A percentile compares a stretch with the other conserved stretches of the same genome.
These are phyloP conservation scores for Eucalyptus pauciflora DNA, from an alignment of 345 rosid species.

Conservation along the genomic window DNA sequence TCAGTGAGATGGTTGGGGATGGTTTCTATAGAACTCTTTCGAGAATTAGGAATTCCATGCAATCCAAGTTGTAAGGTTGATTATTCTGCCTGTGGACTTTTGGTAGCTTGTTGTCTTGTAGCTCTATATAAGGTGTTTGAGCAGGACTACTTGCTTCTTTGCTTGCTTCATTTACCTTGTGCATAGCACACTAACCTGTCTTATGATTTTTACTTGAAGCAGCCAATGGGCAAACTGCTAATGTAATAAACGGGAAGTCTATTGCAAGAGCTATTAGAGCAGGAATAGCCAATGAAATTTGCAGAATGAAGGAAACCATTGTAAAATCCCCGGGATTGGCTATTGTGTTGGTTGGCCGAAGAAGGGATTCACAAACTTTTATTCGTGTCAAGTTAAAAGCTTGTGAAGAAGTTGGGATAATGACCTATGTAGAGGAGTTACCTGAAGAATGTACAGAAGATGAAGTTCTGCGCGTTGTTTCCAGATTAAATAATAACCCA, in stretches of 20 bases:
- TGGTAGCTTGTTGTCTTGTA: not conserved
- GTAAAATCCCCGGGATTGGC: slow-evolving; percentile 12
- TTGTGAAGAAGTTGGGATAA: slow-evolving; percentile 12
- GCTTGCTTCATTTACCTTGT: not conserved
- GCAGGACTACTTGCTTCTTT: not conserved
- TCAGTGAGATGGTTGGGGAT: not conserved
- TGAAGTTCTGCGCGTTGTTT: slow-evolving; percentile 1
- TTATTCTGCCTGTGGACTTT: not conserved
- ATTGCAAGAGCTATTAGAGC: slow-evolving; percentile 6
- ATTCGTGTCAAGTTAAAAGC: slow-evolving; percentile 8
- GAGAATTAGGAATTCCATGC: not conserved
- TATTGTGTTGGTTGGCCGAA: slow-evolving; percentile 6
- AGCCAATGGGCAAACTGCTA: not conserved
- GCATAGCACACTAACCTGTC: not conserved
- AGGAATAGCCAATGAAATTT: not conserved
- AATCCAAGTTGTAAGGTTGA: not conserved
- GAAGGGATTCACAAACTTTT: slow-evolving; percentile 10
- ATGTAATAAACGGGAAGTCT: slow-evolving; percentile 8
- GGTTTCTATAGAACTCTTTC: not conserved
- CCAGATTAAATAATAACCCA: slow-evolving; percentile 5
- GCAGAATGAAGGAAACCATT: slow-evolving; percentile 2
- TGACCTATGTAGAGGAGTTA: not conserved
- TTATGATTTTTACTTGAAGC: not conserved
- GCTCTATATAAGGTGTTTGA: not conserved
- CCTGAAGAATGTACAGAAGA: slow-evolving; percentile 10